Percentiles rank a stretch among this genome's conserved stretches.
Conservation (phyloP, 2,329 filamentous ascomycete species). For the Escovopsis weberi region DNA sequence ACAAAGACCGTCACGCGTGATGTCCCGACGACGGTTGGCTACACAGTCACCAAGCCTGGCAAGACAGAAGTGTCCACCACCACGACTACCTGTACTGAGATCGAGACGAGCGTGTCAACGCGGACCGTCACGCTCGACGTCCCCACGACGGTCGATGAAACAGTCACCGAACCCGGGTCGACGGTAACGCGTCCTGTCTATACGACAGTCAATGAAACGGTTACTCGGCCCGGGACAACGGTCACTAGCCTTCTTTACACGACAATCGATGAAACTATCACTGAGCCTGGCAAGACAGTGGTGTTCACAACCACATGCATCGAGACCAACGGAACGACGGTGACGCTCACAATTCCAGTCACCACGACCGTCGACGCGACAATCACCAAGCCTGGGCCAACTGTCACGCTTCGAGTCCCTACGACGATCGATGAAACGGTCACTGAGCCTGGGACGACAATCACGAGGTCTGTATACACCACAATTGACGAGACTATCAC, state of each 20-base stretch:
- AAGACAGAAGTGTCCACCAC: background rate
- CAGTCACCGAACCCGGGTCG: too few species aligned
- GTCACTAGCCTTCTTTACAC: too few species aligned
- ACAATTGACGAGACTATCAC: constrained; percentile 9
- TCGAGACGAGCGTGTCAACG: background rate
- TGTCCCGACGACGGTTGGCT: background rate
- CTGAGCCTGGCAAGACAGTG: too few species aligned
- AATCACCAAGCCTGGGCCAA: background rate
- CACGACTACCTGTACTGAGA: constrained; percentile 3
- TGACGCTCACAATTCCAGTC: constrained; percentile 6
- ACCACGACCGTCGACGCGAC: constrained; percentile 8
- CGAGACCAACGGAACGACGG: background rate
- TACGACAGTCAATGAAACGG: too few species aligned
- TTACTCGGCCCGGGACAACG: too few species aligned
- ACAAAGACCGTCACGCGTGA: constrained; percentile 5
- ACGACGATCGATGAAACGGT: background rate
- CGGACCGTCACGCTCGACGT: background rate
- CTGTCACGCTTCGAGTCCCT: background rate
- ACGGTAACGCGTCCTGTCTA: too few species aligned
- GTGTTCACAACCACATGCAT: too few species aligned
- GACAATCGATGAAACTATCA: too few species aligned
- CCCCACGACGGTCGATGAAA: background rate
- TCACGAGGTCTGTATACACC: constrained; percentile 1
- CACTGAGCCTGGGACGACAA: background rate
- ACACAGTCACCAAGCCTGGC: background rate